Conservation (phyloP, 1,284 basidiomycete genomes). For the Sanghuangporus baumii region DNA sequence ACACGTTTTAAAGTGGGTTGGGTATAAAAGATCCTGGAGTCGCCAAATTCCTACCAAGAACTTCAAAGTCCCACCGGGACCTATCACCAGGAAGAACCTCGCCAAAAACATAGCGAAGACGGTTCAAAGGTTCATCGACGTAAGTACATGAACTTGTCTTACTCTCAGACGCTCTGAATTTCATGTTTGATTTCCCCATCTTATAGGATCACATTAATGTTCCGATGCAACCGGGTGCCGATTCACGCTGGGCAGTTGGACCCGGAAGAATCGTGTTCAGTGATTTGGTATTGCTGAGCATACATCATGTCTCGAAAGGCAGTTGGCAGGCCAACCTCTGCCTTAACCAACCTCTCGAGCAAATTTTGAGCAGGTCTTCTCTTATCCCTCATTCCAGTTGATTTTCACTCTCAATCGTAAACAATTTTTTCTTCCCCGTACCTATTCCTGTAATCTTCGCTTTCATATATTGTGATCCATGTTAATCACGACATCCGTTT, state of each 20-base stretch:
- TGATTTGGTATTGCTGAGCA: slow-evolving; percentile 62
- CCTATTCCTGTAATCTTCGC: not conserved
- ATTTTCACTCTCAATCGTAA: not conserved
- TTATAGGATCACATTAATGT: slow-evolving; percentile 42
- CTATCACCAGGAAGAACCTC: slow-evolving; percentile 60
- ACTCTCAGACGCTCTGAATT: slow-evolving; percentile 17
- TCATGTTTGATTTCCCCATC: slow-evolving; percentile 1
- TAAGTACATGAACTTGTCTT: slow-evolving; percentile 22
- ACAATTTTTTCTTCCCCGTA: not conserved
- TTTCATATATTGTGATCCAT: not conserved
- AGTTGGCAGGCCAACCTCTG: slow-evolving; percentile 74
- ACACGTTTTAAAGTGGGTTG: slow-evolving; percentile 53
- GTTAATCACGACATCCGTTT: not conserved
- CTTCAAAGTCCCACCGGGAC: slow-evolving; percentile 66
- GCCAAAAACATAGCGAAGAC: slow-evolving; percentile 66
- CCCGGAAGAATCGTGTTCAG: slow-evolving; percentile 48
- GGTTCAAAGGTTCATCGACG: slow-evolving; percentile 49
- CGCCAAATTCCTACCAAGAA: slow-evolving; percentile 74
- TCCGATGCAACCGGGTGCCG: slow-evolving; percentile 53
- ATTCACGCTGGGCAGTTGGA: slow-evolving; percentile 57
- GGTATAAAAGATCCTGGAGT: slow-evolving; percentile 64
- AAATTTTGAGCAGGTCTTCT: not conserved
- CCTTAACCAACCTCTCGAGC: slow-evolving; percentile 27
- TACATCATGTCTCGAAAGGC: slow-evolving; percentile 74
- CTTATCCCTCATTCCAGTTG: not conserved